Evolutionary conservation across 1,139 yeast genomes (phyloP).

Genomic region (Blastobotrys illinoisensis): DNA sequence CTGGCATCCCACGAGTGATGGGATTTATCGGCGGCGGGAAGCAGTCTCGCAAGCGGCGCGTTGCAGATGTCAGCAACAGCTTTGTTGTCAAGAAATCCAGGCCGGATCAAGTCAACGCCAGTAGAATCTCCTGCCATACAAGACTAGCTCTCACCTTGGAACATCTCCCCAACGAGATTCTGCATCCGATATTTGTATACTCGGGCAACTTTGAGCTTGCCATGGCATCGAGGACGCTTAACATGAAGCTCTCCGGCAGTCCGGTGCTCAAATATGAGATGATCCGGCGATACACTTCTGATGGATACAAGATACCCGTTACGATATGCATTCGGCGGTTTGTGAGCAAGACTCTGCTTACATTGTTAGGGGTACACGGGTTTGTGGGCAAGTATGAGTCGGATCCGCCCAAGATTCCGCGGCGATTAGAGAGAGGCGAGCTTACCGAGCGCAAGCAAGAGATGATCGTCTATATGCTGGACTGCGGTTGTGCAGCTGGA

Average conservation of each 20-base stretch:
- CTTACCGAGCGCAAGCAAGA: constrained; percentile 7
- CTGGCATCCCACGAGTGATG: not conserved
- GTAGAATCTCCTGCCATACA: not conserved
- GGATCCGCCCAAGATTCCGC: constrained; percentile 4
- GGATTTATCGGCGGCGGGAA: constrained; percentile 7
- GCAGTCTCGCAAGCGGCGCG: not conserved
- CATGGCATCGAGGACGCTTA: constrained; percentile 8
- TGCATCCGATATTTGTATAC: constrained; percentile 16
- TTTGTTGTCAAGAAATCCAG: not conserved
- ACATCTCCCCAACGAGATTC: constrained; percentile 17
- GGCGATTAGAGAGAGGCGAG: constrained; percentile 2
- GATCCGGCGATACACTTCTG: not conserved
- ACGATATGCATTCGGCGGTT: constrained; percentile 10
- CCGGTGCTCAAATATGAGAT: constrained; percentile 6
- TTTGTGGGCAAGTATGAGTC: constrained; percentile 2
- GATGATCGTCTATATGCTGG: constrained; percentile 10
- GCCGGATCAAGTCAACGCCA: not conserved
- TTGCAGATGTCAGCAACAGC: not conserved
- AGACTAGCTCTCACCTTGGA: constrained; percentile 10
- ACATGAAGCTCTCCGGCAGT: constrained; percentile 10
- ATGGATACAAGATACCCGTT: constrained; percentile 6
- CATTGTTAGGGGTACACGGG: constrained; percentile 3
- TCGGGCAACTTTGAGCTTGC: constrained; percentile 14
- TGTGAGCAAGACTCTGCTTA: constrained; percentile 14
- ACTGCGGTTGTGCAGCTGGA: constrained; percentile 4